phyloP scores from a whole-genome alignment of 169 alveolate species.

The Eimeria acervulina region DNA sequence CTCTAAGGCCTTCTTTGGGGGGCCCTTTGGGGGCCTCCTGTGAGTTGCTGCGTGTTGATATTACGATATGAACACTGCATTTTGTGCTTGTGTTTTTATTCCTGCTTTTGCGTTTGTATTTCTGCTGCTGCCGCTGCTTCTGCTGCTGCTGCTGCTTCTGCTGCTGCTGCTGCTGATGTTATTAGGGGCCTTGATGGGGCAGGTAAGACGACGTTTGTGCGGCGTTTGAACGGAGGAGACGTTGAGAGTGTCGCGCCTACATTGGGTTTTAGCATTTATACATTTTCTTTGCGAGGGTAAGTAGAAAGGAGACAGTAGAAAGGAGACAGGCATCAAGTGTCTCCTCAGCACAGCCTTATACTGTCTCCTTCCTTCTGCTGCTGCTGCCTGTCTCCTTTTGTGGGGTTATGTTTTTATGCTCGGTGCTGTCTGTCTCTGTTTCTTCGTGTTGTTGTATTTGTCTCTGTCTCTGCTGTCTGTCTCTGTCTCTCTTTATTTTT shows the following conservation, averaged over 20 bases:
- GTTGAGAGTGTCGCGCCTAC: conserved; percentile 95
- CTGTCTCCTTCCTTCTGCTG: neutral
- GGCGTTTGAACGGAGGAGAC: conserved; percentile 95
- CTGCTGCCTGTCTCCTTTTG: too few relatives aligned
- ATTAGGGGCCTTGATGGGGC: conserved; percentile 95
- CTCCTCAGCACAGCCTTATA: too few relatives aligned
- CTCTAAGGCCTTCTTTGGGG: neutral
- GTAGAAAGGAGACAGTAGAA: too few relatives aligned
- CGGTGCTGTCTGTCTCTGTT: neutral
- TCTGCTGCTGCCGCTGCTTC: neutral
- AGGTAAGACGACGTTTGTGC: conserved; percentile 97
- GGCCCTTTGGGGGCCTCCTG: conserved; percentile 27
- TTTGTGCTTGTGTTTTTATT: neutral
- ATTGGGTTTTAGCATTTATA: conserved; percentile 94
- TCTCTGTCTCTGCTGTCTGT: too few relatives aligned
- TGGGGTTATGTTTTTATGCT: conserved; percentile 21
- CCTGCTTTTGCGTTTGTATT: neutral
- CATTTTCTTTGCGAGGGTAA: conserved; percentile 84
- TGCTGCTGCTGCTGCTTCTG: too few relatives aligned
- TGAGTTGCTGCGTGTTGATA: neutral
- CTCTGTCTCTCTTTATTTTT: too few relatives aligned
- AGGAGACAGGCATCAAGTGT: too few relatives aligned
- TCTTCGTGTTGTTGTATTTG: too few relatives aligned
- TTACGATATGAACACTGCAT: neutral
- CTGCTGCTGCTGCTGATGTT: neutral